phyloP scores from a whole-genome alignment of 805 yeast genomes.

The Lachancea quebecensis region DNA sequence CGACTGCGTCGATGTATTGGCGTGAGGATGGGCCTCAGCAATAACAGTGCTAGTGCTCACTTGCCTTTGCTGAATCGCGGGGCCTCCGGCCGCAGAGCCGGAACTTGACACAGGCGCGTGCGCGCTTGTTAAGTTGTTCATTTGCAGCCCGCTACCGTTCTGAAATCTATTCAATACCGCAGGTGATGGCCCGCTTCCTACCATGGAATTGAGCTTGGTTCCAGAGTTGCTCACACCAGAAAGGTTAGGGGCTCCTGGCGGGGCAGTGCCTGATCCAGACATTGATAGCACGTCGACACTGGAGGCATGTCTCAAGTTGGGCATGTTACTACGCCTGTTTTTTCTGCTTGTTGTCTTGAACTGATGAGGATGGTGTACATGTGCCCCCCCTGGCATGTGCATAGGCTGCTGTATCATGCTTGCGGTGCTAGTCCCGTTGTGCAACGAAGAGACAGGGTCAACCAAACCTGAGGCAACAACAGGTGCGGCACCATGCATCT shows the following conservation, averaged over 20 bases:
- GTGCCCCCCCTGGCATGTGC: slow-evolving; percentile 2
- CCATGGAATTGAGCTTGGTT: slow-evolving; percentile 24
- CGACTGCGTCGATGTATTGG: slow-evolving; percentile 21
- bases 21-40: slow-evolving; percentile 10
- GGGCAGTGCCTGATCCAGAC: slow-evolving; percentile 7
- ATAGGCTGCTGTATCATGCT: slow-evolving; percentile 5
- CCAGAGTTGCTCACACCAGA: slow-evolving; percentile 10
- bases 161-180: background rate
- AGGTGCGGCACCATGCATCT: slow-evolving; percentile 25
- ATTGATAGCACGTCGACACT: slow-evolving; percentile 14
- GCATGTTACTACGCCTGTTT: slow-evolving; percentile 31
- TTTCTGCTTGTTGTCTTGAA: slow-evolving; percentile 33
- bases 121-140: slow-evolving; percentile 10
- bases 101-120: slow-evolving; percentile 1
- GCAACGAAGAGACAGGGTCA: slow-evolving; percentile 13
- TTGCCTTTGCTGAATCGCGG: slow-evolving; percentile 18
- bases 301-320: slow-evolving; percentile 28
- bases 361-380: slow-evolving; percentile 11
- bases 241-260: slow-evolving; percentile 1
- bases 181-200: slow-evolving; percentile 18
- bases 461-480: slow-evolving; percentile 17
- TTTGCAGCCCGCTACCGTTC: slow-evolving; percentile 5
- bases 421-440: slow-evolving; percentile 8
- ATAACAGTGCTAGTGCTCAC: slow-evolving; percentile 19
- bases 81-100: background rate